phyloP scores from a whole-genome alignment of 1,284 basidiomycete species.

The Leccinum discolor region DNA sequence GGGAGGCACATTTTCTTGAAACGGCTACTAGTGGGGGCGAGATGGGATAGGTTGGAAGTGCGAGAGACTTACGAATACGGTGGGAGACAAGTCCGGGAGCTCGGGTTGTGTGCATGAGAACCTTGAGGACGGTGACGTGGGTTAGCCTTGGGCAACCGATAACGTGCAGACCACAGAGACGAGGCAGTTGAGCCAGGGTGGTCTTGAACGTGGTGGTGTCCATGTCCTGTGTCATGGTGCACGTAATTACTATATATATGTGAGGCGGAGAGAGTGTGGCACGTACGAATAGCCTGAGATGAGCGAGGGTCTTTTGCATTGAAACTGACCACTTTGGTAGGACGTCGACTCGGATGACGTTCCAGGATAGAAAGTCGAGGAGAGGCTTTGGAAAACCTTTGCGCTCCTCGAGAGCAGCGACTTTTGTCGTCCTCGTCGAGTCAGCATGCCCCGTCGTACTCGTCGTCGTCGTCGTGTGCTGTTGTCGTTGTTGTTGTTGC shows the following conservation, averaged over 20 bases:
- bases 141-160: conserved; percentile 57
- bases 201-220: conserved; percentile 50
- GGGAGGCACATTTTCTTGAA: conserved; percentile 26
- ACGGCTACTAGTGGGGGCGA: conserved; percentile 23
- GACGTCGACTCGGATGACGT: conserved; percentile 44
- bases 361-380: conserved; percentile 62
- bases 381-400: conserved; percentile 45
- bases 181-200: conserved; percentile 50
- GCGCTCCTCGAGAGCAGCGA: conserved; percentile 44
- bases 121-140: conserved; percentile 47
- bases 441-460: too few relatives aligned
- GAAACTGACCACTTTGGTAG: conserved; percentile 55
- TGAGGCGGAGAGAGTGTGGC: too few relatives aligned
- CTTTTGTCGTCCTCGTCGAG: conserved; percentile 24
- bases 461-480: too few relatives aligned
- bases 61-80: conserved; percentile 46
- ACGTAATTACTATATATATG: conserved; percentile 1
- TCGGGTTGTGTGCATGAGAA: conserved; percentile 47
- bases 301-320: conserved; percentile 44
- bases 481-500: too few relatives aligned
- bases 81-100: conserved; percentile 60
- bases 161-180: conserved; percentile 57
- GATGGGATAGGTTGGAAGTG: conserved; percentile 20
- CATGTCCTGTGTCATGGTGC: conserved; percentile 47
- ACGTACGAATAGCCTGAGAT: conserved; percentile 60